phyloP scores from a whole-genome alignment of 805 yeast species.

The Suhomyces sp. region DNA sequence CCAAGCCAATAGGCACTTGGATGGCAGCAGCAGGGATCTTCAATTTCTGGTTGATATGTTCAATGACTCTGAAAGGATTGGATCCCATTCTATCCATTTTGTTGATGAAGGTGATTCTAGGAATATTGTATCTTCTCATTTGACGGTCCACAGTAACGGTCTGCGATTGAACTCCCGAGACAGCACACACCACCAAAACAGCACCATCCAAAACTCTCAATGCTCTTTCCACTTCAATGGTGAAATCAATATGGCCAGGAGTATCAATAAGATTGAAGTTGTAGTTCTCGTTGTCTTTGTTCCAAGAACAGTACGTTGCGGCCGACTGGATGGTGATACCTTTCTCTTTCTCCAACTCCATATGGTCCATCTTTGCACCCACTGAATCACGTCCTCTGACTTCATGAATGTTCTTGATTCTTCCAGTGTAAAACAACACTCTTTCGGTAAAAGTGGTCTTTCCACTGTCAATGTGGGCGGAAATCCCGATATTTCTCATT shows the following conservation, averaged over 20 bases:
- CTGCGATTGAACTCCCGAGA: slow-evolving; percentile 96
- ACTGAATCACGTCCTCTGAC: slow-evolving; percentile 96
- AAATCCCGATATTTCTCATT: slow-evolving; percentile 93
- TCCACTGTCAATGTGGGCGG: slow-evolving; percentile 98
- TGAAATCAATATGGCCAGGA: slow-evolving; percentile 98
- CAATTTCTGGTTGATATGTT: slow-evolving; percentile 82
- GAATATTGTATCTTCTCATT: slow-evolving; percentile 97
- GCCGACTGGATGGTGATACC: slow-evolving; percentile 99
- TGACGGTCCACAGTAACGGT: slow-evolving; percentile 98
- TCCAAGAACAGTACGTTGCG: slow-evolving; percentile 98
- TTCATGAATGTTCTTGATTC: slow-evolving; percentile 95
- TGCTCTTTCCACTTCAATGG: slow-evolving; percentile 99
- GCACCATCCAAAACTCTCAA: slow-evolving; percentile 97
- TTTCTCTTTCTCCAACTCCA: slow-evolving; percentile 98
- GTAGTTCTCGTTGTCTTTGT: slow-evolving; percentile 62
- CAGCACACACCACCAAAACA: slow-evolving; percentile 97
- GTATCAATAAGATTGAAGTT: slow-evolving; percentile 96
- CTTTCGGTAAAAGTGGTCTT: slow-evolving; percentile 98
- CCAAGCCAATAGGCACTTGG: slow-evolving; percentile 97
- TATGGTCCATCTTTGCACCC: slow-evolving; percentile 99
- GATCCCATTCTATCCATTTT: slow-evolving; percentile 99
- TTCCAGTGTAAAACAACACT: slow-evolving; percentile 92
- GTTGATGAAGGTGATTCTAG: slow-evolving; percentile 92
- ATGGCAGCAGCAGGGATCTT: slow-evolving; percentile 95
- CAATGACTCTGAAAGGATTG: slow-evolving; percentile 92